These are phyloP conservation scores for Vicia sativa DNA, from an alignment of 306 rosid species.

Conservation along the genomic window DNA sequence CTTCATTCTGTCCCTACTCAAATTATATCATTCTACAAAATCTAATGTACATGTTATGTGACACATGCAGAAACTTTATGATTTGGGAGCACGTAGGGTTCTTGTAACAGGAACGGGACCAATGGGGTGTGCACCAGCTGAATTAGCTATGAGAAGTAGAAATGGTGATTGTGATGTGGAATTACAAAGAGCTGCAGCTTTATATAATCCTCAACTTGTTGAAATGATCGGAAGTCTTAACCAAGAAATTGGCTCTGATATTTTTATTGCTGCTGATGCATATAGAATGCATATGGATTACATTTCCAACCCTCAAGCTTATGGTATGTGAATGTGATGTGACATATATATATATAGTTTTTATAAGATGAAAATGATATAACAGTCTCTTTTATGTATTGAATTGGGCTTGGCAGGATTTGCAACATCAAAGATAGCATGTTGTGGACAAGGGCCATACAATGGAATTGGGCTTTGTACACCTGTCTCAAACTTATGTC, in stretches of 20 bases:
- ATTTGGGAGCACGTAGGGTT: slow-evolving; percentile 67
- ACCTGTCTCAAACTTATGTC: slow-evolving; percentile 60
- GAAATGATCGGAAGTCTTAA: slow-evolving; percentile 49
- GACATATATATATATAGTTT: too few relatives aligned
- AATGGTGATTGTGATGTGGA: slow-evolving; percentile 61
- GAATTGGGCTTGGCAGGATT: slow-evolving; percentile 55
- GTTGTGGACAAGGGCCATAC: slow-evolving; percentile 84
- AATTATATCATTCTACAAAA: too few relatives aligned
- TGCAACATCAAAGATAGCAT: slow-evolving; percentile 61
- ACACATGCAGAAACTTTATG: slow-evolving; percentile 60
- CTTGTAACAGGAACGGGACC: slow-evolving; percentile 81
- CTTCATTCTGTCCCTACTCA: too few relatives aligned
- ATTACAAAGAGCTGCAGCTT: slow-evolving; percentile 62
- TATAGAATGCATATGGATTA: slow-evolving; percentile 64
- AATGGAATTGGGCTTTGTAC: slow-evolving; percentile 82
- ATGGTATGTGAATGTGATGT: slow-evolving; percentile 44
- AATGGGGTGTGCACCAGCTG: slow-evolving; percentile 78
- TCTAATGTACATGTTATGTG: too few relatives aligned
- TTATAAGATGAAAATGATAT: too few relatives aligned
- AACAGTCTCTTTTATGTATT: background rate
- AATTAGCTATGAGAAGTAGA: slow-evolving; percentile 58
- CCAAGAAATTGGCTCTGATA: slow-evolving; percentile 47
- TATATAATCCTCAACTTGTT: slow-evolving; percentile 71
- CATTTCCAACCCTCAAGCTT: slow-evolving; percentile 58
- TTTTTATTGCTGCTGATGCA: slow-evolving; percentile 68